Base-by-base conservation (phyloP, 495 filamentous ascomycete genomes). In the Xylaria sp. region DNA sequence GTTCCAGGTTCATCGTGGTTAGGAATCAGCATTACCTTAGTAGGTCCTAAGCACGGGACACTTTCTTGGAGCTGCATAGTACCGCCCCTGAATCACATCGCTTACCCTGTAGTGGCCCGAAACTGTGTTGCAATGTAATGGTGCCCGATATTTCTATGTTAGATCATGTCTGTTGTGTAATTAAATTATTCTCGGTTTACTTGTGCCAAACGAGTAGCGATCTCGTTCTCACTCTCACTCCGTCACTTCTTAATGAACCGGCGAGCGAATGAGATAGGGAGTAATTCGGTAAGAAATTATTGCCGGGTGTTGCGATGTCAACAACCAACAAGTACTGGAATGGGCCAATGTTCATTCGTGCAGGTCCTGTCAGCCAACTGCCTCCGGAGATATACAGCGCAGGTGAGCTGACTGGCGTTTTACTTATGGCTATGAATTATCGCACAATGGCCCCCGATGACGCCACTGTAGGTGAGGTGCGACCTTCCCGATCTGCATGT, bases 401-500 rank as follows among this genome's bases (percentile, higher is more conserved):
- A 17, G 12, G 33, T 61, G 37, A 65, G 62, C 62, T 33, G 41
- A 66, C 43, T 52, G 41, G 29, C 41, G 40, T 33, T 26, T 64
- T 29, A 33, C 15, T 64, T 29, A 33, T 6, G 61, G 41, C 17
- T 64, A 8, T 7, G 17, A 21, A 67, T 41, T 21, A 55, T 26
- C n/a, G 64, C 14, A 50, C 29, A 41, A 29, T 61, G 19, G 14
- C 33, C 14, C 14, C 35, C 46, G 48, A 41, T 33, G 44, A 55
- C 21, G 31, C 21, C n/a, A 33, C 44, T 55, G 7, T 55, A 53
- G 33, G 35, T 48, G 48, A 29, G 33, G 33, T 67, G 21, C 48
- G 35, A 67, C 64, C 64, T 67, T 67, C 64, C 64, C 19, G 31
- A 67, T 67, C 14, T 11, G 64, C 41, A 55, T 55, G 11, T 43